Evolutionary conservation across 1,139 yeast species (phyloP).

Genomic region (Candida albicans): DNA sequence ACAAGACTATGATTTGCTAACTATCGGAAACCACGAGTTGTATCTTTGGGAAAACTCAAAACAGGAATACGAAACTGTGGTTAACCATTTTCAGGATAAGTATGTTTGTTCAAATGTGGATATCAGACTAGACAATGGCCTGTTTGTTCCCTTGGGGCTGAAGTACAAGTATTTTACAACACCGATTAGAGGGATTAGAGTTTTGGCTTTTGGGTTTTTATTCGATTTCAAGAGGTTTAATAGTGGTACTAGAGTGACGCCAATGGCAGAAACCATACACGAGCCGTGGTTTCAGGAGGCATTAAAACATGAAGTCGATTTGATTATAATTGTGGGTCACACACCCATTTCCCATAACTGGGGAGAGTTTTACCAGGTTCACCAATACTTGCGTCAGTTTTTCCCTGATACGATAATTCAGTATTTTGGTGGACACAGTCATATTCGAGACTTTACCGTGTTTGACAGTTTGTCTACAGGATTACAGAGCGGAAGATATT

Average conservation of each 20-base stretch:
- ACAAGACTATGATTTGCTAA: constrained; percentile 73
- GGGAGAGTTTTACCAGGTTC: constrained; percentile 57
- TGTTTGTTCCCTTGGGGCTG: constrained; percentile 66
- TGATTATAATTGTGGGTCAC: constrained; percentile 75
- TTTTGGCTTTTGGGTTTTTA: constrained; percentile 76
- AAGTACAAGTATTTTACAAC: constrained; percentile 68
- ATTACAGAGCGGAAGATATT: constrained; percentile 85
- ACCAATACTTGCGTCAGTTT: constrained; percentile 50
- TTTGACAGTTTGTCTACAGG: constrained; percentile 71
- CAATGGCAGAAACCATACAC: constrained; percentile 55
- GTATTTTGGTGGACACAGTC: constrained; percentile 94
- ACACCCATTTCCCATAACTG: constrained; percentile 64
- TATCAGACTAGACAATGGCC: constrained; percentile 45
- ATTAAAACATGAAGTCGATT: constrained; percentile 52
- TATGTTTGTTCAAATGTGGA: constrained; percentile 87
- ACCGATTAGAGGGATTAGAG: constrained; percentile 46
- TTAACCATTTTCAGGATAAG: constrained; percentile 57
- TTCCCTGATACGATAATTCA: constrained; percentile 71
- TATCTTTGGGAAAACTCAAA: constrained; percentile 67
- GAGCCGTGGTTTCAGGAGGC: constrained; percentile 66
- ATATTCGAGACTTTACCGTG: constrained; percentile 77
- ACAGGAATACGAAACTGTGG: constrained; percentile 64
- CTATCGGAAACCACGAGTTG: constrained; percentile 91
- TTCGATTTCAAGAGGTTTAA: constrained; percentile 74
- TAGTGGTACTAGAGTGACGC: constrained; percentile 60